Conservation (phyloP, 192 early-diverging fungal species). For the Coemansia umbellata region DNA sequence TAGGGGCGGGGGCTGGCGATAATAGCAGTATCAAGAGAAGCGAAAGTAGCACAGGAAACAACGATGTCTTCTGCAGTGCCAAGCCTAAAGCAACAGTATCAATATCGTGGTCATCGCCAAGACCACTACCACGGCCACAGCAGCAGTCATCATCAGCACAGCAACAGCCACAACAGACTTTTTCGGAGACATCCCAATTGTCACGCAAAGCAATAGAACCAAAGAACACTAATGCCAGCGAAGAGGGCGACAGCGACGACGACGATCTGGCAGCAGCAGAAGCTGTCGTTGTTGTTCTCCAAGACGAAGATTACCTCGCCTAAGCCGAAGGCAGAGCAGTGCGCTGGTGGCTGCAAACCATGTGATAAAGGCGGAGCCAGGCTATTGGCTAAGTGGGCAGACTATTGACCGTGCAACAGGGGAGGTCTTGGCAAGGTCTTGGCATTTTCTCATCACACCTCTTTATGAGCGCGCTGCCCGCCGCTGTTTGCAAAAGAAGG, state of each 20-base stretch:
- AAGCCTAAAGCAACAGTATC: not conserved
- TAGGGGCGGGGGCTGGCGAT: no score
- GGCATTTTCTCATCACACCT: no score
- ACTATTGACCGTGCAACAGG: not conserved
- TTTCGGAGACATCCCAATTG: no score
- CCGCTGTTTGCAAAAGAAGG: no score
- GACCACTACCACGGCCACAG: not conserved
- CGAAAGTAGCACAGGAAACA: not conserved
- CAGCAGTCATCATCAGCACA: not conserved
- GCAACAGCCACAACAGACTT: not conserved
- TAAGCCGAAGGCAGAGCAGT: not conserved
- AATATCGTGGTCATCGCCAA: not conserved
- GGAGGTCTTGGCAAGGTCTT: conserved; percentile 11
- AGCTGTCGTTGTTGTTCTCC: conserved; percentile 7
- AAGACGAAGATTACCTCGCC: conserved; percentile 15
- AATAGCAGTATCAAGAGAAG: not conserved
- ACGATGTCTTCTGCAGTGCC: not conserved
- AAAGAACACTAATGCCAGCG: no score
- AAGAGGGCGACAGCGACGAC: not conserved
- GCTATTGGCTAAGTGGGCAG: not conserved
- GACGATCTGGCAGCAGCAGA: not conserved
- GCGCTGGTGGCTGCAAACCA: not conserved
- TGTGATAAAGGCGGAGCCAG: not conserved
- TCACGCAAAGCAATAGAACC: no score
- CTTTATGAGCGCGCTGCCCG: not conserved